These are phyloP conservation scores for Rhizopogon roseolus DNA, from an alignment of 768 basidiomycete species.

Conservation along the genomic window DNA sequence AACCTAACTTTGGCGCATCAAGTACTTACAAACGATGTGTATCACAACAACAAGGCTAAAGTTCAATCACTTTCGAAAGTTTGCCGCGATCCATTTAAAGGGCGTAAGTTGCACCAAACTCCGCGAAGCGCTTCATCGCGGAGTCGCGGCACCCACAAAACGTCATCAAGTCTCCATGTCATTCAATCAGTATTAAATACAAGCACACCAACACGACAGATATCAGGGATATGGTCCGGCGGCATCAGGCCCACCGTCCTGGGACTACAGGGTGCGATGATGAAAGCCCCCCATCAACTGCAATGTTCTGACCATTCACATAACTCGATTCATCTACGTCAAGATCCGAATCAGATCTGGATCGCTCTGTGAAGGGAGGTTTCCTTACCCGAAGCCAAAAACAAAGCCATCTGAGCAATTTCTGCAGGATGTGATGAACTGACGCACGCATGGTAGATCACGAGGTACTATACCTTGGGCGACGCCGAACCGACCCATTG, in stretches of 20 bases:
- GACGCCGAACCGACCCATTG: conserved; percentile 77
- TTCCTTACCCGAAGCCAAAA: conserved; percentile 77
- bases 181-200: conserved; percentile 2
- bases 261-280: conserved; percentile 76
- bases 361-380: not conserved
- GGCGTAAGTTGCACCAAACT: conserved; percentile 11
- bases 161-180: not conserved
- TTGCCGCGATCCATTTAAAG: not conserved
- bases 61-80: not conserved
- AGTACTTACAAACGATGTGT: not conserved
- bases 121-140: conserved; percentile 19
- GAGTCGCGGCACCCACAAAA: conserved; percentile 9
- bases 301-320: conserved; percentile 85
- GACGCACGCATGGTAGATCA: conserved; percentile 11
- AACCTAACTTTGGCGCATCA: not conserved
- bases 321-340: conserved; percentile 80
- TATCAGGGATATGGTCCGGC: not conserved
- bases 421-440: conserved; percentile 40
- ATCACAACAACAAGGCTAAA: not conserved
- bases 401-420: conserved; percentile 81
- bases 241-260: conserved; percentile 59
- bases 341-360: conserved; percentile 6
- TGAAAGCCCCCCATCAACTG: conserved; percentile 84
- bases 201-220: not conserved
- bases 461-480: conserved; percentile 53